Percentiles rank a stretch among this genome's conserved stretches.
These are phyloP conservation scores for Durusdinium trenchii DNA, from an alignment of 73 alveolate genomes.

Conservation along the genomic window DNA sequence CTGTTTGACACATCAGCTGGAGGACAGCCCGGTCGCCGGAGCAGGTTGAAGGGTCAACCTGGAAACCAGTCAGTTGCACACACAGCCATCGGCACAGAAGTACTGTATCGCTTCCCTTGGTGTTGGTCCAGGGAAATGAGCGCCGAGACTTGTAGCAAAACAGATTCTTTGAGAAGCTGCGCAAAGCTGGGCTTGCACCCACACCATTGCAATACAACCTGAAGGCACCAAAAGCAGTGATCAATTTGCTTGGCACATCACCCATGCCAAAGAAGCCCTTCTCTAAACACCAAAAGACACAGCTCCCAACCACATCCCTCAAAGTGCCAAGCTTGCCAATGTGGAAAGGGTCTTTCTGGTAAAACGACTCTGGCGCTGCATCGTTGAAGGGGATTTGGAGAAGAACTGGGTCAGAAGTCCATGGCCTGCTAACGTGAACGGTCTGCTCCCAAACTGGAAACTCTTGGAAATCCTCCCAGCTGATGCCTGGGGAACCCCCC, in stretches of 20 bases:
- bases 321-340: not conserved
- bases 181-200: not conserved
- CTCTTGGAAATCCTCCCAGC: not conserved
- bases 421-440: not conserved
- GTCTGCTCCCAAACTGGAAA: not conserved
- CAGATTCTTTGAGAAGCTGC: not conserved
- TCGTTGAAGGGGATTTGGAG: not conserved
- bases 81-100: not conserved
- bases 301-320: not conserved
- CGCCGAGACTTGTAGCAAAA: not conserved
- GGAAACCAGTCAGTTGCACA: not conserved
- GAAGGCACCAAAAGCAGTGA: not conserved
- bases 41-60: not conserved
- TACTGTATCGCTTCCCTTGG: not conserved
- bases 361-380: not conserved
- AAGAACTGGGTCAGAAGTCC: not conserved
- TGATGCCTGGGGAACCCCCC: not conserved
- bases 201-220: not conserved
- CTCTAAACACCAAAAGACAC: not conserved
- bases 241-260: not conserved
- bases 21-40: not conserved
- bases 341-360: constrained; percentile 25
- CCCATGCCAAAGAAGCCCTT: not conserved
- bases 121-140: not conserved
- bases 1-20: not conserved